Base-by-base conservation (phyloP, 2,329 filamentous ascomycete genomes). In the Aspergillus calidoustus region DNA sequence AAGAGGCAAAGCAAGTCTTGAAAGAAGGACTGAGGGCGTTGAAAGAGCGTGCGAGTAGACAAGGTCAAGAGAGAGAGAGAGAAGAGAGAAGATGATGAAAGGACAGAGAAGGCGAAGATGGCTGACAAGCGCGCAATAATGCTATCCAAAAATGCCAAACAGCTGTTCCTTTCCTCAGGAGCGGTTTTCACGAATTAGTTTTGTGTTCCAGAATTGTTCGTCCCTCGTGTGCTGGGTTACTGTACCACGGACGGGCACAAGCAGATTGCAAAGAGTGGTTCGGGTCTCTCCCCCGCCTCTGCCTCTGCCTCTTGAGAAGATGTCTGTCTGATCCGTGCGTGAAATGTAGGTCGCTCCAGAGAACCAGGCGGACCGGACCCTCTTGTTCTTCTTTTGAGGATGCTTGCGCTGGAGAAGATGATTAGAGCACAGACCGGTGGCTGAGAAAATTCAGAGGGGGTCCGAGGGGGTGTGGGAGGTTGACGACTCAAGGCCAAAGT, bases 271-370 rank as follows among this genome's bases (percentile, higher is more conserved):
- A 49, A 60, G 43, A 57, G 59, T 62, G 61, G 61, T 31, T 52
- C 57, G 51, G 63, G 46, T 47, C 48, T 57, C 44, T 60, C 60
- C 65, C 65, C 64, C 62, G 62, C 66, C 64, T 65, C 60, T 63
- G 53, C 30, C 9, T 38, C 34, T 41, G 9, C 13, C 25, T 28
- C 50, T 30, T 30, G 23, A 23, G 28, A 23, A 30, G 46, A 49
- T 46, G 52, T 22, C 53, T 53, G 50, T 49, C 19, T 47, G 50
- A 62, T 61, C 59, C 59, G 57, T 41, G 59, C 59, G 54, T 17
- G 57, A 25, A 31, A 31, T 25, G 41, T 50, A 23, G 57, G 49
- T 44, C 23, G 52, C 31, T 22, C 57, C 52, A 55, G 28, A 53
- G 34, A 59, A 52, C 46, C 19, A n/a, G 25, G 47, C 52, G 52